These are phyloP conservation scores for Macrolepiota albuminosa DNA, from an alignment of 768 basidiomycete species.

Conservation along the genomic window DNA sequence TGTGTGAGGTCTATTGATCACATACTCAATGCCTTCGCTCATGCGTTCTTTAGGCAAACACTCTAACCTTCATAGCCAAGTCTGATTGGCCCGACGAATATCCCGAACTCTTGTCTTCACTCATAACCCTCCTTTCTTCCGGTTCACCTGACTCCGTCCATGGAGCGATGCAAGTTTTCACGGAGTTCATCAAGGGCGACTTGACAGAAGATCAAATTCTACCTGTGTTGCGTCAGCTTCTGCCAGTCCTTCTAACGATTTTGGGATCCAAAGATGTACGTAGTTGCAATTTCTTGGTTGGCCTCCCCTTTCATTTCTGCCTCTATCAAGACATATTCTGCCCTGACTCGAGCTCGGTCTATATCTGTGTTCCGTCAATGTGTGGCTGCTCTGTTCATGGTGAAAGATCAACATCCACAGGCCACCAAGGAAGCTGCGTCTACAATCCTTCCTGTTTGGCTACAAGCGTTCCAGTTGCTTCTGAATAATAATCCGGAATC, in stretches of 20 bases:
- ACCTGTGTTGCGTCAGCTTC: slow-evolving; percentile 82
- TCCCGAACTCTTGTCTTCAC: slow-evolving; percentile 72
- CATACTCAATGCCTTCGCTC: neutral
- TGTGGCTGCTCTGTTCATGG: slow-evolving; percentile 86
- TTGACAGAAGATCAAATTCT: slow-evolving; percentile 93
- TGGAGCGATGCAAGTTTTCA: slow-evolving; percentile 94
- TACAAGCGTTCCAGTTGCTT: slow-evolving; percentile 83
- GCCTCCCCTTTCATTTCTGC: neutral
- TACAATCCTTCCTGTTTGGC: slow-evolving; percentile 83
- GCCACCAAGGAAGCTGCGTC: slow-evolving; percentile 80
- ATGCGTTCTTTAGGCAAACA: slow-evolving; percentile 58
- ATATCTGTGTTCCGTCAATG: slow-evolving; percentile 90
- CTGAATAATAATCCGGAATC: slow-evolving; percentile 56
- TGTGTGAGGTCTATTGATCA: slow-evolving; percentile 49
- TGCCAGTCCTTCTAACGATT: slow-evolving; percentile 81
- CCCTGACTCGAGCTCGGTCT: slow-evolving; percentile 79
- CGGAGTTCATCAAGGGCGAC: slow-evolving; percentile 91
- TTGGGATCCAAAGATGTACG: slow-evolving; percentile 71
- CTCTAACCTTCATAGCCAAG: slow-evolving; percentile 82
- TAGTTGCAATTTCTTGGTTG: neutral
- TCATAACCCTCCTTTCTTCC: slow-evolving; percentile 76
- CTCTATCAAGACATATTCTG: slow-evolving; percentile 52
- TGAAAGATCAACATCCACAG: slow-evolving; percentile 88
- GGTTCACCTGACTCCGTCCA: slow-evolving; percentile 74
- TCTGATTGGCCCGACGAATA: slow-evolving; percentile 98